A percentile compares a stretch with the other conserved stretches of the same genome.
phyloP scores from a whole-genome alignment of 306 rosid genomes.

The Lathyrus oleraceus region DNA sequence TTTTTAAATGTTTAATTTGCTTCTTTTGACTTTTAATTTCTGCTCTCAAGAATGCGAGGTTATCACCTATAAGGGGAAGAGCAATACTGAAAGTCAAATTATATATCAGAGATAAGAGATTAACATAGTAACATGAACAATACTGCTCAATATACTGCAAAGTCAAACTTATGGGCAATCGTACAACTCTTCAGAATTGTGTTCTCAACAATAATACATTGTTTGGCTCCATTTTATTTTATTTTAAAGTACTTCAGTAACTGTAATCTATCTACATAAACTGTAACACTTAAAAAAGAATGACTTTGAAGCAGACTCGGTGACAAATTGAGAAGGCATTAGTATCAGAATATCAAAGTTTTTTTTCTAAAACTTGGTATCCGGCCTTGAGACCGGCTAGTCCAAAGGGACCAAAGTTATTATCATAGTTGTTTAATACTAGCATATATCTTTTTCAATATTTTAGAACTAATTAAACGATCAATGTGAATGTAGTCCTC shows the following conservation, averaged over 20 bases:
- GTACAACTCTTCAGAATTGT: neutral
- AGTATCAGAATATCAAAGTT: neutral
- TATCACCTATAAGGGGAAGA: conserved; percentile 56
- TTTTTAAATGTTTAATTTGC: conserved; percentile 67
- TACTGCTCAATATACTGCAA: conserved; percentile 26
- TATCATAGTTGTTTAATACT: conserved; percentile 2
- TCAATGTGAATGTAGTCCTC: conserved; percentile 11
- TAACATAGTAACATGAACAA: conserved; percentile 8
- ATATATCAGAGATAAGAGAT: conserved; percentile 26
- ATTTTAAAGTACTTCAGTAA: conserved; percentile 6
- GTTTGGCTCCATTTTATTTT: conserved; percentile 7
- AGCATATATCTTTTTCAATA: conserved; percentile 16
- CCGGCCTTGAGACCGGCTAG: too few relatives aligned
- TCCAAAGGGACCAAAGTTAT: too few relatives aligned
- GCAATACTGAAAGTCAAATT: conserved; percentile 22
- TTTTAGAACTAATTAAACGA: conserved; percentile 22
- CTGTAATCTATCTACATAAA: neutral
- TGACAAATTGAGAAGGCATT: conserved; percentile 26
- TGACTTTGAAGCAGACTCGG: conserved; percentile 17
- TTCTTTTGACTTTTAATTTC: conserved; percentile 73
- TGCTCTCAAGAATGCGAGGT: conserved; percentile 54
- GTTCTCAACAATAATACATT: conserved; percentile 22
- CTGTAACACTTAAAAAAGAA: neutral
- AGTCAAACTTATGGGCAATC: conserved; percentile 41
- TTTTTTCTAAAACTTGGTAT: too few relatives aligned